phyloP scores from a whole-genome alignment of 2,329 filamentous ascomycete species.

The Decorospora gaudefroyi region DNA sequence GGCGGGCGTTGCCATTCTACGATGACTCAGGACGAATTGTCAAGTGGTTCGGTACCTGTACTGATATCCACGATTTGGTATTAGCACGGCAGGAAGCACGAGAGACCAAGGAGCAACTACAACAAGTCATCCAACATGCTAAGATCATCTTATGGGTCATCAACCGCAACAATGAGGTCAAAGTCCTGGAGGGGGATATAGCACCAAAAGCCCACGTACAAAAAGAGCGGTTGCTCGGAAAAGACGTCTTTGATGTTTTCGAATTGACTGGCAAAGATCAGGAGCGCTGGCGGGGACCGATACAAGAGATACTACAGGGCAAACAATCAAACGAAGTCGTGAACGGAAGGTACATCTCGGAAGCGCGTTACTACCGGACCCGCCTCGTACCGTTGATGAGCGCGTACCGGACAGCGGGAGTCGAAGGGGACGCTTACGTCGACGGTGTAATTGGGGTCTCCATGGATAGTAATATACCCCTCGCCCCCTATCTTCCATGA shows the following conservation, averaged over 20 bases:
- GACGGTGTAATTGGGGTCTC: conserved; percentile 78
- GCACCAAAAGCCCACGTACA: conserved; percentile 49
- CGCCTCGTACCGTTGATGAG: conserved; percentile 69
- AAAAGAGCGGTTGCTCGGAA: conserved; percentile 55
- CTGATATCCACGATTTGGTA: conserved; percentile 76
- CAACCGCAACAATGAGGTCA: conserved; percentile 64
- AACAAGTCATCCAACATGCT: conserved; percentile 74
- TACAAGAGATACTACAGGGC: conserved; percentile 68
- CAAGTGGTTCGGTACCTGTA: conserved; percentile 82
- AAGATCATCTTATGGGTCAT: conserved; percentile 77
- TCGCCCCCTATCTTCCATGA: too few species aligned
- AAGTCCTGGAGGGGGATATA: conserved; percentile 70
- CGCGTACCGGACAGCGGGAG: conserved; percentile 59
- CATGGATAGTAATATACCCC: too few species aligned
- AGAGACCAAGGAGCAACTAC: conserved; percentile 69
- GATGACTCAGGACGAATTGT: conserved; percentile 70
- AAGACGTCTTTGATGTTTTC: conserved; percentile 69
- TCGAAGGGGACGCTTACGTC: conserved; percentile 58
- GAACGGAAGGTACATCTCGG: conserved; percentile 61
- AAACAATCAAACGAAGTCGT: conserved; percentile 63
- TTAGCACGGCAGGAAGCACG: conserved; percentile 68
- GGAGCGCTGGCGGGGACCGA: conserved; percentile 58
- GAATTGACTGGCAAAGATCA: conserved; percentile 34
- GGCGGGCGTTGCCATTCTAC: conserved; percentile 69
- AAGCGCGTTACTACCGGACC: conserved; percentile 70